Evolutionary conservation across 1,284 basidiomycete genomes (phyloP), one percentile per base, ranked within the genome.

Genomic region (Ceratobasidium sp.): DNA sequence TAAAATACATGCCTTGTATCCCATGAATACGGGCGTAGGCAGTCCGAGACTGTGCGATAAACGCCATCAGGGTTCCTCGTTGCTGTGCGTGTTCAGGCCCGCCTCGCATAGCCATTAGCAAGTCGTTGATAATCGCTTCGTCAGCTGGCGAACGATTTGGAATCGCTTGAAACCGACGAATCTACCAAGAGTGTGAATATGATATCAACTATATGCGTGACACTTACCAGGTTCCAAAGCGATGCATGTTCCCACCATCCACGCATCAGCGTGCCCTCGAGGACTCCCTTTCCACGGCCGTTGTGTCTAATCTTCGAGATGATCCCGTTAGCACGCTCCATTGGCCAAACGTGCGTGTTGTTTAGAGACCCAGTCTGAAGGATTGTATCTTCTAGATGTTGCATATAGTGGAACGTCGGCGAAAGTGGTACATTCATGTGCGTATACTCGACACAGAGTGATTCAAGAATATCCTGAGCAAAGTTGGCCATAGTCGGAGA

Each of bases 391-490:
- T 59, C 69, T 3, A 60, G 12, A 18, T 69, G 67, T 35, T 35
- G 30, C 67, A 69, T 55, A 38, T 69, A 69, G 33, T 69, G 67
- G 20, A 71, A 71, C 54, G 57, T 70, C 5, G 16, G 52, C 50
- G 54, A 23, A 2, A 70, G 30, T 7, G 4, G 68, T 6, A 70
- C 20, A 18, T 70, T 70, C 30, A 54, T 33, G 2, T 12, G 27
- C 27, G 52, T 44, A 16, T 59, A 70, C 12, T 70, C 52, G 3
- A 30, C 38, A 7, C 50, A 70, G 1, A 69, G 12, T 1, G 30
- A 20, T 30, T 64, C 59, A 0, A 74, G 44, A 1, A 74, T 23
- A 0, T 16, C 3, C n/a, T 41, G 30, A 4, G 60, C 71, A 64
- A 64, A 74, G 1, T 1, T 1, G 5, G 54, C 48, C 0, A 54